phyloP scores from a whole-genome alignment of 2,329 filamentous ascomycete species.

The Malbranchea cinnamomea region DNA sequence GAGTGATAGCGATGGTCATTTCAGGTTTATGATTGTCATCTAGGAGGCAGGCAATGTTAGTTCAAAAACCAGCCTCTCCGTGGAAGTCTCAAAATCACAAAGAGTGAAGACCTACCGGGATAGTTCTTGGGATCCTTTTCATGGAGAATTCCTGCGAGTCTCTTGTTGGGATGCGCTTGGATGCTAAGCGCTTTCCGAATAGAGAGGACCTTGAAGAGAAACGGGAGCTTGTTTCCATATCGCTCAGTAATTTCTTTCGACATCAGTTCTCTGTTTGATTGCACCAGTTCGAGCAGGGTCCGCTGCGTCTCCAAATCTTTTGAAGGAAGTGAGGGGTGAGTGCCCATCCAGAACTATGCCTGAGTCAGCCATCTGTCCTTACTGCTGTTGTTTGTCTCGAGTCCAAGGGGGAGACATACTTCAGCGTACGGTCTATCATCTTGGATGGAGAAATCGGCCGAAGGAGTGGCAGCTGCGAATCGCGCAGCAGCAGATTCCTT shows the following conservation, averaged over 20 bases:
- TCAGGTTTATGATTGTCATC: conserved; percentile 99
- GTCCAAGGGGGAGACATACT: too few relatives aligned
- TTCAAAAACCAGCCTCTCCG: too few relatives aligned
- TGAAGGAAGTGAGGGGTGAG: conserved; percentile 88
- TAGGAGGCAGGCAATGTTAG: too few relatives aligned
- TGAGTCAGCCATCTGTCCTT: too few relatives aligned
- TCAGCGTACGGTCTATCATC: conserved; percentile 88
- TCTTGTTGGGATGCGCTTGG: conserved; percentile 93
- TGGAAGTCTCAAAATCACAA: too few relatives aligned
- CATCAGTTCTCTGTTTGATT: conserved; percentile 73
- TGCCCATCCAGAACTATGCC: conserved; percentile 99
- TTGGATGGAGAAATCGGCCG: conserved; percentile 59
- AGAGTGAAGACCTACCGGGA: conserved; percentile 46
- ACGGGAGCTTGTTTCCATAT: conserved; percentile 74
- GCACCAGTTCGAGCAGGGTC: conserved; percentile 70
- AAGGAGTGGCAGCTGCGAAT: conserved; percentile 73
- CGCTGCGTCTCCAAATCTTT: conserved; percentile 74
- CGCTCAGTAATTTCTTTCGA: conserved; percentile 55
- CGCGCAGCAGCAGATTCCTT: conserved; percentile 73
- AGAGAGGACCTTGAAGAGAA: conserved; percentile 94
- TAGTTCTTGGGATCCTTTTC: conserved; percentile 82
- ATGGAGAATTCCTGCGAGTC: conserved; percentile 78
- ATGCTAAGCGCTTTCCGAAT: conserved; percentile 94
- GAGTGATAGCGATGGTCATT: conserved; percentile 96
- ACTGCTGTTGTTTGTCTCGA: too few relatives aligned